A percentile compares a stretch with the other conserved stretches of the same genome.
These are phyloP conservation scores for Alternaria rosae DNA, from an alignment of 2,329 filamentous ascomycete species.

Conservation along the genomic window DNA sequence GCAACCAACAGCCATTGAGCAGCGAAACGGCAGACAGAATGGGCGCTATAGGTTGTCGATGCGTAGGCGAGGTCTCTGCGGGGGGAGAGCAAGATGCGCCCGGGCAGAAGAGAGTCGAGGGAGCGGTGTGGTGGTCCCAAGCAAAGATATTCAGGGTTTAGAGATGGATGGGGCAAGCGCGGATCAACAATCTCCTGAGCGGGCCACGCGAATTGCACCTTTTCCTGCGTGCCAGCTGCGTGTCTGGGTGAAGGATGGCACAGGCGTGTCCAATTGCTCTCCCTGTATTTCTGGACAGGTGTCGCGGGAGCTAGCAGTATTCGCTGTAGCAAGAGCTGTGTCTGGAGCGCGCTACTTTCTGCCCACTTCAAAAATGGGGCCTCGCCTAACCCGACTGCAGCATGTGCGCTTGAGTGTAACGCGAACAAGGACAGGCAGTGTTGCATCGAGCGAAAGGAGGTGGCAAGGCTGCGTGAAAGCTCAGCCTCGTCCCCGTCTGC, in stretches of 20 bases:
- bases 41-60: constrained; percentile 6
- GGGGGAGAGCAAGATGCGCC: constrained; percentile 21
- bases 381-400: constrained; percentile 26
- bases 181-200: constrained; percentile 17
- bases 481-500: background rate
- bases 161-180: constrained; percentile 36
- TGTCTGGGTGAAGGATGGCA: background rate
- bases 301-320: constrained; percentile 29
- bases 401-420: background rate
- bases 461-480: constrained; percentile 10
- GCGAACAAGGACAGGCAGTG: background rate
- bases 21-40: constrained; percentile 20
- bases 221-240: background rate
- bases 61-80: constrained; percentile 18
- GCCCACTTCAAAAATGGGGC: constrained; percentile 16
- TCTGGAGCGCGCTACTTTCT: constrained; percentile 26
- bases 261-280: constrained; percentile 4
- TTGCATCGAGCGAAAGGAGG: constrained; percentile 10
- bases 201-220: constrained; percentile 3
- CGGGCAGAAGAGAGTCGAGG: constrained; percentile 30
- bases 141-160: constrained; percentile 34
- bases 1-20: constrained; percentile 32
- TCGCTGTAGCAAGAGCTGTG: constrained; percentile 15
- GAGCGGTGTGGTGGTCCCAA: constrained; percentile 39
- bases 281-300: constrained; percentile 28